These are phyloP conservation scores for Drosera capensis DNA, from an alignment of 148 eudicot genomes.

Conservation along the genomic window DNA sequence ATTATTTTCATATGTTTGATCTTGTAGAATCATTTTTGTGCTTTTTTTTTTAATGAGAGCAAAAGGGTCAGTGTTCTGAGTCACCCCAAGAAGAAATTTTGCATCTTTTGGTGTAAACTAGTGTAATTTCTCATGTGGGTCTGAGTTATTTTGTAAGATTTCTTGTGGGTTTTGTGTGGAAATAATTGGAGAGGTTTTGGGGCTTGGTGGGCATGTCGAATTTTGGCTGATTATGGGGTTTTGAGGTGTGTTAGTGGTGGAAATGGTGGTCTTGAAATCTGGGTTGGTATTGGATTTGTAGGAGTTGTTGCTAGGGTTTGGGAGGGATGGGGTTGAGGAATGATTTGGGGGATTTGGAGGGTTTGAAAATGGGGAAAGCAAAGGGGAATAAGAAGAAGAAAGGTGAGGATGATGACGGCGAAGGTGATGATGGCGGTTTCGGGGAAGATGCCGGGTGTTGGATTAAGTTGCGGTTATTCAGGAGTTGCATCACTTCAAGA, in stretches of 20 bases:
- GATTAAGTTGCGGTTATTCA: constrained; percentile 57
- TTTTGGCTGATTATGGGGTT: too few relatives aligned
- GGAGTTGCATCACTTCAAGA: constrained; percentile 86
- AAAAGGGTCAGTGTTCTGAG: too few relatives aligned
- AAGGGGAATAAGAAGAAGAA: constrained; percentile 34
- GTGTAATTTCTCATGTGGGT: constrained; percentile 29
- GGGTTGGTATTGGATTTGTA: constrained; percentile 25
- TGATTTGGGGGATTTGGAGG: too few relatives aligned
- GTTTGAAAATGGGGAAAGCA: constrained; percentile 47
- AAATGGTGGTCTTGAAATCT: too few relatives aligned
- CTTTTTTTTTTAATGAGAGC: too few relatives aligned
- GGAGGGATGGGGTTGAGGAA: constrained; percentile 35
- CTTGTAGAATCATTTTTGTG: too few relatives aligned
- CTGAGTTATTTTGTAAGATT: constrained; percentile 10
- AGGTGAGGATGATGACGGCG: too few relatives aligned
- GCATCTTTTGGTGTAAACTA: constrained; percentile 25
- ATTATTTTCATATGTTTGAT: too few relatives aligned
- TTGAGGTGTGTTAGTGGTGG: too few relatives aligned
- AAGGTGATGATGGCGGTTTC: constrained; percentile 23
- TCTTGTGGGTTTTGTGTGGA: too few relatives aligned
- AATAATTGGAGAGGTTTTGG: constrained; percentile 2
- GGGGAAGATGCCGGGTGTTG: constrained; percentile 72
- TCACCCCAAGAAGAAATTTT: too few relatives aligned
- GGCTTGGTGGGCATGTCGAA: constrained; percentile 5
- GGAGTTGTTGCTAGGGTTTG: constrained; percentile 62